Conservation (phyloP, 345 rosid species). For the Citrus sp. region DNA sequence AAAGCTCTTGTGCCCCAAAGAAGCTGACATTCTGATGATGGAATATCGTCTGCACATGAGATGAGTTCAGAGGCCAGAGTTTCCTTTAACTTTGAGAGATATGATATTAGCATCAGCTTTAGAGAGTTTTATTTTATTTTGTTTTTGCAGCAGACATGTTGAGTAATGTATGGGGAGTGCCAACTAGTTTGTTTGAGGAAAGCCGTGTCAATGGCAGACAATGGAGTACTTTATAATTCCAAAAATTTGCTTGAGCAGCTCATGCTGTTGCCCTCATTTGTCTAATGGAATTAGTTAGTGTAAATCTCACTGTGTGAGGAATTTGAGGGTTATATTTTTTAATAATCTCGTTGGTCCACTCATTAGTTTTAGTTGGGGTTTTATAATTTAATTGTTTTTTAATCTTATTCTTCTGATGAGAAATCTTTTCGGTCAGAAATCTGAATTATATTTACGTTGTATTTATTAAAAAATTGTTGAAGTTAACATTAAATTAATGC, state of each 20-base stretch:
- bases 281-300: slow-evolving; percentile 9
- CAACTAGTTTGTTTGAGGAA: slow-evolving; percentile 69
- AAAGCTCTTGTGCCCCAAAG: slow-evolving; percentile 40
- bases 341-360: slow-evolving; percentile 20
- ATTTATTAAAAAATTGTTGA: too few species aligned
- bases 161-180: slow-evolving; percentile 55
- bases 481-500: neutral
- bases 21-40: slow-evolving; percentile 31
- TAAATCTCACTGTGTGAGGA: slow-evolving; percentile 12
- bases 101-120: slow-evolving; percentile 23
- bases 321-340: slow-evolving; percentile 14
- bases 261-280: slow-evolving; percentile 24
- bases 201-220: slow-evolving; percentile 80
- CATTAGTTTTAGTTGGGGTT: slow-evolving; percentile 18
- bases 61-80: neutral
- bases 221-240: slow-evolving; percentile 40
- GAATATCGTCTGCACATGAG: slow-evolving; percentile 15
- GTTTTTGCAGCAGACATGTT: slow-evolving; percentile 48
- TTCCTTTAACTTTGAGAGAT: slow-evolving; percentile 19
- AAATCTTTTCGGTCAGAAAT: slow-evolving; percentile 22
- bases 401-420: slow-evolving; percentile 8
- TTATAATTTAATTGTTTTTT: neutral
- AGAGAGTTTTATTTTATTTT: slow-evolving; percentile 19
- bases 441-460: neutral
- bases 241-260: slow-evolving; percentile 21